phyloP scores from a whole-genome alignment of 2,329 filamentous ascomycete genomes.

The Cryphonectria nitschkei region DNA sequence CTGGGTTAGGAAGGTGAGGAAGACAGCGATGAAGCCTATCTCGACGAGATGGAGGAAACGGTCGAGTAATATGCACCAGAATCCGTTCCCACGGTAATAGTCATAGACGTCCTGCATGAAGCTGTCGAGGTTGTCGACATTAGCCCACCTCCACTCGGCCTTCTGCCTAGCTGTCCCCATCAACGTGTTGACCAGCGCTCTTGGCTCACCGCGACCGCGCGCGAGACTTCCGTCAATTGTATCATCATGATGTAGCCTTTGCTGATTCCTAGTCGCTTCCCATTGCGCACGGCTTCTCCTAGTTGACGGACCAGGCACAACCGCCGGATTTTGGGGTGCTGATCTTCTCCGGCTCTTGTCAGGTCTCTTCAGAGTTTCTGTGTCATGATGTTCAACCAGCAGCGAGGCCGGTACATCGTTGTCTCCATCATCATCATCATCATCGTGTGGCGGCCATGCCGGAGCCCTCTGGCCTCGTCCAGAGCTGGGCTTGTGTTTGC shows the following conservation, averaged over 20 bases:
- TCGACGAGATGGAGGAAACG: slow-evolving; percentile 75
- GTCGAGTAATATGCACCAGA: slow-evolving; percentile 81
- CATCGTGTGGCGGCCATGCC: slow-evolving; percentile 45
- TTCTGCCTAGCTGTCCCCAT: slow-evolving; percentile 63
- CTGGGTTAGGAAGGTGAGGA: slow-evolving; percentile 81
- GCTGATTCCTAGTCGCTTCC: slow-evolving; percentile 57
- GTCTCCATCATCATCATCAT: slow-evolving; percentile 58
- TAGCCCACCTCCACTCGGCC: slow-evolving; percentile 91
- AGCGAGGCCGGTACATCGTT: slow-evolving; percentile 69
- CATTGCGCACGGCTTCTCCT: slow-evolving; percentile 54
- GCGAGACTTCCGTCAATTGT: slow-evolving; percentile 31
- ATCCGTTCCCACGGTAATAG: slow-evolving; percentile 81
- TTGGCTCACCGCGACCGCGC: slow-evolving; percentile 36
- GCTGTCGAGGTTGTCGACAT: slow-evolving; percentile 84
- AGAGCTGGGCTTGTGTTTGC: slow-evolving; percentile 13
- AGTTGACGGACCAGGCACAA: slow-evolving; percentile 47
- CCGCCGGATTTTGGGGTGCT: slow-evolving; percentile 33
- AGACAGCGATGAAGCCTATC: slow-evolving; percentile 78
- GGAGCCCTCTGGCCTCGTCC: slow-evolving; percentile 3
- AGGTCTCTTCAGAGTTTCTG: slow-evolving; percentile 29
- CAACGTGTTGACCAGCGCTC: slow-evolving; percentile 34
- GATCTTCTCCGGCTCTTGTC: slow-evolving; percentile 32
- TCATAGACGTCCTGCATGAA: slow-evolving; percentile 85
- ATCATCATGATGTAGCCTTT: slow-evolving; percentile 51
- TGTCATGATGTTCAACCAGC: slow-evolving; percentile 59